These are phyloP conservation scores for Rosa multiflora DNA, from an alignment of 306 rosid genomes.

Conservation along the genomic window DNA sequence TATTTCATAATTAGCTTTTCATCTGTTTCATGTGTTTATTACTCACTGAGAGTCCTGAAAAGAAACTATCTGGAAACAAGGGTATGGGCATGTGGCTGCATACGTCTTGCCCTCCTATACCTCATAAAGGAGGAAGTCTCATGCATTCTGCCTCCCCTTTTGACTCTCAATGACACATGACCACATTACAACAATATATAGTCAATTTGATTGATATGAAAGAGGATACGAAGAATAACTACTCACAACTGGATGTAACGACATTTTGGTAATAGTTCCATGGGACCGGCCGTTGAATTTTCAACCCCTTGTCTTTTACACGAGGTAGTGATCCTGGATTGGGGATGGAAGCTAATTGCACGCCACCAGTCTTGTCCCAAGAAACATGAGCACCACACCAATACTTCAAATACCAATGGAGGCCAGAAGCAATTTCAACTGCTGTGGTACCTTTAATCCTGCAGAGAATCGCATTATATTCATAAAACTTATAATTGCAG, in stretches of 20 bases:
- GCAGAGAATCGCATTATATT: conserved; percentile 7
- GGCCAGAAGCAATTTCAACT: conserved; percentile 85
- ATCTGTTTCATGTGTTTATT: neutral
- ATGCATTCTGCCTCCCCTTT: neutral
- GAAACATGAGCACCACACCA: conserved; percentile 92
- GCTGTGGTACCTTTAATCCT: conserved; percentile 85
- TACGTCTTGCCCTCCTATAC: neutral
- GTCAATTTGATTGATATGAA: neutral
- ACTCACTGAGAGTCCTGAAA: neutral
- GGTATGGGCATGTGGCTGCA: neutral
- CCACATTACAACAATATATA: neutral
- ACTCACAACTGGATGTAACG: conserved; percentile 95
- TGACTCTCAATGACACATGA: neutral
- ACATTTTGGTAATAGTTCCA: conserved; percentile 98
- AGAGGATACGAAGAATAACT: conserved; percentile 17
- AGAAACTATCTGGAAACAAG: neutral
- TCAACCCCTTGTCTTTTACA: conserved; percentile 53
- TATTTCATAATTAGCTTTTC: neutral
- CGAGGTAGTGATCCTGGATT: conserved; percentile 76
- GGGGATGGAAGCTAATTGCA: conserved; percentile 75
- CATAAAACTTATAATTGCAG: conserved; percentile 1
- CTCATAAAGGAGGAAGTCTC: neutral
- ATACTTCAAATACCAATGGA: conserved; percentile 92
- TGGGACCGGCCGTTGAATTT: conserved; percentile 75
- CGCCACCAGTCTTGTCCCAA: conserved; percentile 93